Evolutionary conservation across 73 alveolate genomes (phyloP).

Genomic region (Stentor coeruleus): DNA sequence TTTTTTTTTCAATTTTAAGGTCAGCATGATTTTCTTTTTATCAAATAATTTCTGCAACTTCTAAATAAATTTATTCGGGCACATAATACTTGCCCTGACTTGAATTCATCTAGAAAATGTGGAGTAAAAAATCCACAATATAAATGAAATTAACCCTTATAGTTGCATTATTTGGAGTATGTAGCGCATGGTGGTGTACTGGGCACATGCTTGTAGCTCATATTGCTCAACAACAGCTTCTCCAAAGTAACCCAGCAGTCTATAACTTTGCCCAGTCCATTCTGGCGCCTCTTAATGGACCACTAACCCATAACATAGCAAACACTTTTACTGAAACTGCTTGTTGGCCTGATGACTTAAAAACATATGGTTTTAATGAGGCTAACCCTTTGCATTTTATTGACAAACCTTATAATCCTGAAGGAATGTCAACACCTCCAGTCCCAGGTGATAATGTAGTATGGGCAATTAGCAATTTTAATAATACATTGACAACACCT

Average conservation of each 20-base stretch:
- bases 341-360: conserved; percentile 60
- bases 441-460: conserved; percentile 25
- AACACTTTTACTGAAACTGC: conserved; percentile 50
- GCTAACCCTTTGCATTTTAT: conserved; percentile 52
- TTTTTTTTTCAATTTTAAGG: too few relatives aligned
- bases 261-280: background rate
- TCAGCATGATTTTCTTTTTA: too few relatives aligned
- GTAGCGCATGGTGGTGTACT: background rate
- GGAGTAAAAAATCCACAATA: too few relatives aligned
- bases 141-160: too few relatives aligned
- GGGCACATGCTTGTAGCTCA: background rate
- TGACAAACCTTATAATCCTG: conserved; percentile 40
- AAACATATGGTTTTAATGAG: conserved; percentile 31
- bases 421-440: background rate
- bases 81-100: too few relatives aligned
- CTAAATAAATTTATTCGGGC: too few relatives aligned
- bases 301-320: background rate
- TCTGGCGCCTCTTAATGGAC: conserved; percentile 8
- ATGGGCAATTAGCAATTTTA: conserved; percentile 17
- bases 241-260: background rate
- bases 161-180: too few relatives aligned
- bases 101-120: too few relatives aligned
- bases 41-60: too few relatives aligned
- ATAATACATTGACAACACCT: background rate
- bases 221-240: background rate